These are phyloP conservation scores for Chaetomiaceae sp. DNA, from an alignment of 2,329 filamentous ascomycete genomes.

Conservation along the genomic window DNA sequence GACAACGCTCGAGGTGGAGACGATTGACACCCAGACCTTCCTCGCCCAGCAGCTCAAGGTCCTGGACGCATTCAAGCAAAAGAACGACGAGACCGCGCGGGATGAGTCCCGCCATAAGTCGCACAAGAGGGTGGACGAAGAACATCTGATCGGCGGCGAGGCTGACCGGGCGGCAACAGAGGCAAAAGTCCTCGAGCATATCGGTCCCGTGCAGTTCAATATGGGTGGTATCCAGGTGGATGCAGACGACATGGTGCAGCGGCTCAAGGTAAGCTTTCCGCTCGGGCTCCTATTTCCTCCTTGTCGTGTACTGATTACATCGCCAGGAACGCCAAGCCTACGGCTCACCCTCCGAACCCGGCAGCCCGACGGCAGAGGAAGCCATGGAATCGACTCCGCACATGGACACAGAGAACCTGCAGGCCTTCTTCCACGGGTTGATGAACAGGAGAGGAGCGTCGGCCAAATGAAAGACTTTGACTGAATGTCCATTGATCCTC, in stretches of 20 bases:
- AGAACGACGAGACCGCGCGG: slow-evolving; percentile 47
- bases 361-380: slow-evolving; percentile 35
- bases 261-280: slow-evolving; percentile 63
- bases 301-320: neutral
- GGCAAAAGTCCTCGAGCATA: slow-evolving; percentile 65
- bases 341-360: slow-evolving; percentile 42
- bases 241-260: slow-evolving; percentile 86
- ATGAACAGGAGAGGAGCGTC: slow-evolving; percentile 50
- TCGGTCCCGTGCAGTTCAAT: slow-evolving; percentile 94
- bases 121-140: slow-evolving; percentile 35
- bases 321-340: slow-evolving; percentile 54
- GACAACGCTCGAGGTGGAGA: slow-evolving; percentile 56
- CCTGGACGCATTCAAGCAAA: slow-evolving; percentile 62
- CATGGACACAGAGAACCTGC: slow-evolving; percentile 54
- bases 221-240: slow-evolving; percentile 97
- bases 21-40: slow-evolving; percentile 74
- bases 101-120: slow-evolving; percentile 43
- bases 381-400: slow-evolving; percentile 36
- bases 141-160: slow-evolving; percentile 25
- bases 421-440: slow-evolving; percentile 56
- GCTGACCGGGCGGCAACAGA: slow-evolving; percentile 30
- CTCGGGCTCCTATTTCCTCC: neutral
- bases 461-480: slow-evolving; percentile 15
- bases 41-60: slow-evolving; percentile 69
- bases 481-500: no score